Percentiles rank a stretch among this genome's conserved stretches.
Conservation (phyloP, 2,329 filamentous ascomycete genomes). For the Leptographium procerum region DNA sequence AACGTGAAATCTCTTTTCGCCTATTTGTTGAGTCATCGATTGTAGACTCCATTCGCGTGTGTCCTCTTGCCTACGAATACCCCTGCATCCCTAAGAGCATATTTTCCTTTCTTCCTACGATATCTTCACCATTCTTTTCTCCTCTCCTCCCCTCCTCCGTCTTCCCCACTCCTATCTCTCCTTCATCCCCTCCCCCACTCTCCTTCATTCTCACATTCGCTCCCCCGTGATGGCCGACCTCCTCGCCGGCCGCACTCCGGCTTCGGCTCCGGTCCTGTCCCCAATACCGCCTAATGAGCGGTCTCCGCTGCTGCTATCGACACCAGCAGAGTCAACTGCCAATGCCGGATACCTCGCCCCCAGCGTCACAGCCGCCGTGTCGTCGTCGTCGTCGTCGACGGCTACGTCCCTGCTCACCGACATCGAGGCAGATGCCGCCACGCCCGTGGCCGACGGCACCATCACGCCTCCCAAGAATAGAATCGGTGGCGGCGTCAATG, state of each 20-base stretch:
- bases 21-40: not conserved
- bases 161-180: not conserved
- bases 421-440: conserved; percentile 5
- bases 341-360: not conserved
- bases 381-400: not conserved
- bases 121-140: not conserved
- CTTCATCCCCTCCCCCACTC: not conserved
- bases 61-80: too few relatives aligned
- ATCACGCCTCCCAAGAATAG: not conserved
- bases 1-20: not conserved
- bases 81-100: not conserved
- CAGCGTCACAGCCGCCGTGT: not conserved
- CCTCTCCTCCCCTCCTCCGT: not conserved
- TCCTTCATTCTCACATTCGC: not conserved
- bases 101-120: not conserved
- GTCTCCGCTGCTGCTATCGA: conserved; percentile 7
- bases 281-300: conserved; percentile 1
- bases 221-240: not conserved
- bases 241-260: not conserved
- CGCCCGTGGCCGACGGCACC: not conserved
- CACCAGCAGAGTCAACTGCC: not conserved
- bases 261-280: not conserved
- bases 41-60: not conserved
- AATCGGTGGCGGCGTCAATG: not conserved
- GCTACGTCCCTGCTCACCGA: conserved; percentile 2